A percentile compares a stretch with the other conserved stretches of the same genome.
Evolutionary conservation across 2,329 filamentous ascomycete genomes (phyloP).

Genomic region (Trichoderma citrinoviride): DNA sequence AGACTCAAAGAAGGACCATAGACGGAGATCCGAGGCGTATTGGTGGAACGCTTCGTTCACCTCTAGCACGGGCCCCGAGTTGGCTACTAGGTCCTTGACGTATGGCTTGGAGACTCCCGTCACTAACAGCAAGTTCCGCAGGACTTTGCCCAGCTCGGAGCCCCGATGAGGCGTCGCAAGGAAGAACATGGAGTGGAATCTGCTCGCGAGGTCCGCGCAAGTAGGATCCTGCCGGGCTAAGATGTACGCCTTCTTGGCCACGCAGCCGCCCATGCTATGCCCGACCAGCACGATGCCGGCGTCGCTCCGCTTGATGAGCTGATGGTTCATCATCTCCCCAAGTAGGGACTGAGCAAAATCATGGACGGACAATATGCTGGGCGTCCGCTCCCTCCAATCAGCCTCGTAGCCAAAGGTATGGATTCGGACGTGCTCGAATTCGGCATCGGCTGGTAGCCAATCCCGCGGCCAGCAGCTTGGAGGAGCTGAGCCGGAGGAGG

Average conservation of each 20-base stretch:
- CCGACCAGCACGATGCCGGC: conserved; percentile 12
- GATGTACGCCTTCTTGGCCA: conserved; percentile 14
- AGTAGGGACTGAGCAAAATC: conserved; percentile 6
- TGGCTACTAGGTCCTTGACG: background rate
- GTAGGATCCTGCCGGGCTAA: background rate
- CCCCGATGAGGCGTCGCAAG: conserved; percentile 18
- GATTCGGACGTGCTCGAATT: background rate
- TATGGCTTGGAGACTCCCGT: conserved; percentile 3
- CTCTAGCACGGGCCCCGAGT: background rate
- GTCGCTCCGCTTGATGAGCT: background rate
- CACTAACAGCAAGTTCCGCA: background rate
- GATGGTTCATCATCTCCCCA: conserved; percentile 7
- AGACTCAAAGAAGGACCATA: conserved; percentile 19
- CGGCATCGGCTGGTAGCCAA: background rate
- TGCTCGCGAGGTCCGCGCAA: background rate
- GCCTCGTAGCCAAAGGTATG: conserved; percentile 11
- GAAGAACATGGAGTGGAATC: conserved; percentile 18
- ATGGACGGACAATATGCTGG: background rate
- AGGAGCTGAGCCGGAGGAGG: background rate
- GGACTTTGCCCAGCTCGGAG: background rate
- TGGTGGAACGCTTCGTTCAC: background rate
- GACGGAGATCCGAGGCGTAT: background rate
- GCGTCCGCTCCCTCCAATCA: background rate
- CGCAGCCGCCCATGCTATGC: conserved; percentile 18
- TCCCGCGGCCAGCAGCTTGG: background rate